Percentiles rank a stretch among this genome's conserved stretches.
phyloP scores from a whole-genome alignment of 257 asterid species.

The Solanum medicagineum region DNA sequence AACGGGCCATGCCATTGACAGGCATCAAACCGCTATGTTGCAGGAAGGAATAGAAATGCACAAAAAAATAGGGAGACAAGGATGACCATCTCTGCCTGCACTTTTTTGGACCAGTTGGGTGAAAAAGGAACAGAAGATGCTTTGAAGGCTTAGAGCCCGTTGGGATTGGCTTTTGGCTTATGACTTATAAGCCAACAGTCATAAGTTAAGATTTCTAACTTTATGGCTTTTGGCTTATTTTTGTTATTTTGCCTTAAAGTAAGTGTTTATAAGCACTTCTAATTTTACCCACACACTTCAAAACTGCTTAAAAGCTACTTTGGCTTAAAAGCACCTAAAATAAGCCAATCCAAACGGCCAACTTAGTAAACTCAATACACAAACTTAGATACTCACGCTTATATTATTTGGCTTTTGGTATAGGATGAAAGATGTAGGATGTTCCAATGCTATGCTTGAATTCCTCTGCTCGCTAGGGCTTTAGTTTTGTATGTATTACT shows the following conservation, averaged over 20 bases:
- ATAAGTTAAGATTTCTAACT: too few species aligned
- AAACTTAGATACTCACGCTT: background rate
- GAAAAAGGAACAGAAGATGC: background rate
- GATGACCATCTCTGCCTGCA: background rate
- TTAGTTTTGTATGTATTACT: background rate
- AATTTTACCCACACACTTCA: too few species aligned
- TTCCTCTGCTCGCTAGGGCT: background rate
- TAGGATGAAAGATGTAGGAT: background rate
- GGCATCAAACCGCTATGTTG: background rate
- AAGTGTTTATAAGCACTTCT: too few species aligned
- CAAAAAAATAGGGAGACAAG: background rate
- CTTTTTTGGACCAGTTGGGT: background rate
- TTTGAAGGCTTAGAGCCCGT: background rate
- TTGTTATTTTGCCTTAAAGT: too few species aligned
- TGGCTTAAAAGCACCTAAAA: too few species aligned
- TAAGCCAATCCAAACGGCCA: too few species aligned
- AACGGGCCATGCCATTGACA: background rate
- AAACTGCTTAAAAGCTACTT: too few species aligned
- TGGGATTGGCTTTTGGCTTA: too few species aligned
- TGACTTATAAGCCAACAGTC: too few species aligned
- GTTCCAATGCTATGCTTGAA: background rate
- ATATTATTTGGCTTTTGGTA: background rate
- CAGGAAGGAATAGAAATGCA: background rate
- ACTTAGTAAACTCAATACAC: background rate
- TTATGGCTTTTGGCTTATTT: too few species aligned